phyloP scores from a whole-genome alignment of 495 filamentous ascomycete genomes.

The Annulohypoxylon maeteangense region DNA sequence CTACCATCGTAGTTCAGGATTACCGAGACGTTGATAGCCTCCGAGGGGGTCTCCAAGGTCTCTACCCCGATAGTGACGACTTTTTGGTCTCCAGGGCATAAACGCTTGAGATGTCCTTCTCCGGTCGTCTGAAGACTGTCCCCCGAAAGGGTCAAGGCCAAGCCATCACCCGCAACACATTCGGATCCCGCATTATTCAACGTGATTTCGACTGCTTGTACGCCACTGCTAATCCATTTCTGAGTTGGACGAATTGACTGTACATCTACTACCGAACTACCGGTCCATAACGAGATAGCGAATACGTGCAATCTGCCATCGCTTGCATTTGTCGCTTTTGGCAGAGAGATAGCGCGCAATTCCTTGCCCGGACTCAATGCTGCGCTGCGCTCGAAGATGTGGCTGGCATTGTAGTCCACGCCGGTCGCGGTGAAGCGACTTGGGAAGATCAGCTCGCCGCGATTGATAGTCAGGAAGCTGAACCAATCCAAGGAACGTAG shows the following conservation, averaged over 20 bases:
- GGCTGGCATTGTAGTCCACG: constrained; percentile 62
- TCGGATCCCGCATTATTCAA: constrained; percentile 62
- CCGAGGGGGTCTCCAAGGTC: constrained; percentile 41
- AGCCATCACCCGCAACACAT: constrained; percentile 52
- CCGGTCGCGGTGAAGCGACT: constrained; percentile 56
- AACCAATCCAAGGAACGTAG: constrained; percentile 61
- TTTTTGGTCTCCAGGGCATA: constrained; percentile 64
- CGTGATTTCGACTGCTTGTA: constrained; percentile 62
- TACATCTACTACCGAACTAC: constrained; percentile 43
- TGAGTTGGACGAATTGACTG: constrained; percentile 65
- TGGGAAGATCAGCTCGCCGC: constrained; percentile 63
- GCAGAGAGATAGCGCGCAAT: constrained; percentile 55
- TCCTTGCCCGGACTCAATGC: constrained; percentile 59
- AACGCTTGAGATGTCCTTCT: constrained; percentile 56
- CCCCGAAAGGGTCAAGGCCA: constrained; percentile 52
- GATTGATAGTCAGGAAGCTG: constrained; percentile 59
- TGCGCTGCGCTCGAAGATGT: constrained; percentile 63
- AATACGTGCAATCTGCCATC: constrained; percentile 58
- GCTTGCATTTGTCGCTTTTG: constrained; percentile 47
- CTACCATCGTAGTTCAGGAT: constrained; percentile 10
- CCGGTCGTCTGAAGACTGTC: constrained; percentile 53
- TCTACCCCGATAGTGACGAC: constrained; percentile 59
- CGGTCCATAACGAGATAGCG: constrained; percentile 51
- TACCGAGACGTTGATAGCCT: constrained; percentile 25
- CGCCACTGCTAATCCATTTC: constrained; percentile 56